Evolutionary conservation across 352 stramenopile genomes (phyloP).

Genomic region (Globisporangium carolinianum): DNA sequence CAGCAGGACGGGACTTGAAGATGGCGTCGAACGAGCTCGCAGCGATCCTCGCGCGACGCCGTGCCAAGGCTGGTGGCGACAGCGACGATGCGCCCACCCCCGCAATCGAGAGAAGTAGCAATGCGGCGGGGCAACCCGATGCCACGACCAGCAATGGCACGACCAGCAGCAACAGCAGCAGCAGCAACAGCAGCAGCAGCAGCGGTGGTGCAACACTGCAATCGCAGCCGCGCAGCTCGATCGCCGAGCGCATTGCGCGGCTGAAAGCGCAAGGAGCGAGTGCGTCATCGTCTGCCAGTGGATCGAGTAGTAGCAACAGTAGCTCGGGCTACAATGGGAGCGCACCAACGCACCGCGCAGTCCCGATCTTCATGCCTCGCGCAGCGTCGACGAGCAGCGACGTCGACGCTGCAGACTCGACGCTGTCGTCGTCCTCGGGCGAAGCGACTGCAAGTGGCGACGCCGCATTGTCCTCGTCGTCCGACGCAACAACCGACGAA

Average conservation of each 20-base stretch:
- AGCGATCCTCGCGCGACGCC: conserved; percentile 70
- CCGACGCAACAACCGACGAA: conserved; percentile 6
- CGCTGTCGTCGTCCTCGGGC: neutral
- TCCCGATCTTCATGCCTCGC: conserved; percentile 13
- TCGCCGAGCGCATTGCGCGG: conserved; percentile 71
- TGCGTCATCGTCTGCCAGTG: conserved; percentile 17
- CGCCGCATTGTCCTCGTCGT: neutral
- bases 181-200: neutral
- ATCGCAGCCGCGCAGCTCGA: conserved; percentile 30
- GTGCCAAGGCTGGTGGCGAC: conserved; percentile 53
- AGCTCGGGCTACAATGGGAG: conserved; percentile 4
- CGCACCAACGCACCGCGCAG: conserved; percentile 5
- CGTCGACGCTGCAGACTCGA: neutral
- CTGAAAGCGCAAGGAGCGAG: conserved; percentile 61
- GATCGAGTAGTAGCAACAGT: neutral
- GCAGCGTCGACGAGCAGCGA: conserved; percentile 12
- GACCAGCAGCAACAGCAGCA: conserved; percentile 7
- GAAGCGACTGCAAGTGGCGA: conserved; percentile 1
- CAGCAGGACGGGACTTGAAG: neutral
- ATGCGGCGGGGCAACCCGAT: neutral
- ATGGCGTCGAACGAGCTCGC: conserved; percentile 83
- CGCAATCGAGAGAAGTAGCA: conserved; percentile 22
- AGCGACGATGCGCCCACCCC: conserved; percentile 18
- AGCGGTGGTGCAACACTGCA: neutral
- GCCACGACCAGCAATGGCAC: conserved; percentile 8